Evolutionary conservation across 495 filamentous ascomycete genomes (phyloP), one percentile per base, ranked within the genome.

Genomic region (Tuber melanosporum): DNA sequence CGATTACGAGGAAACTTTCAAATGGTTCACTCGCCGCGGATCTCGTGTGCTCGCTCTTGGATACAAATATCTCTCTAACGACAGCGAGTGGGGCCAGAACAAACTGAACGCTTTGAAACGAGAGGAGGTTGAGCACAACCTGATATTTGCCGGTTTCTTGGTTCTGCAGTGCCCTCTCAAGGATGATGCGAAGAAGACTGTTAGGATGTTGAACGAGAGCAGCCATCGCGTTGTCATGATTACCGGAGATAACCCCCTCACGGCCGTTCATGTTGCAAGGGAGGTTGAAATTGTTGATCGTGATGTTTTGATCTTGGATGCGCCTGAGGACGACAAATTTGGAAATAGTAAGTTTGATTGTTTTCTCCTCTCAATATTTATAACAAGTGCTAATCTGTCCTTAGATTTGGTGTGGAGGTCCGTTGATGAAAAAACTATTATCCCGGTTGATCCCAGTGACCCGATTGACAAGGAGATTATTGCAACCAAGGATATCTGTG

Each of bases 221-320:
- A 97, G 93, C 85, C 95, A 99, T 86, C 93, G 95, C 79, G 93
- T 96, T 75, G 92, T 98, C 80, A 99, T 99, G 95, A 99, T 99
- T 75, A 99, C 95, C 71, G 95, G 95, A 81, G 95, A 99, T 85
- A 99, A 99, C 83, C 94, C 95, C 36, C 88, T 99, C 62, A 99
- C 95, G 39, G 95, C 95, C 79, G 92, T 95, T 41, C 95, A 99
- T 83, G 95, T 99, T 76, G 95, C 95, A 19, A 91, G 91, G 69
- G 90, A 98, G 83, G 95, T 99, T 52, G 95, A 99, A 82, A 99
- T 99, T 83, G 93, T 99, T 36, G 95, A 99, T 80, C 91, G 95
- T 17, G 95, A 98, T 41, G 93, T 96, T 57, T 87, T 98, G 42
- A 97, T 99, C 79, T 87, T 99, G 45, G 95, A 99, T 83, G 92